A percentile compares a stretch with the other conserved stretches of the same genome.
These are phyloP conservation scores for Colletotrichum liaoningense DNA, from an alignment of 2,329 filamentous ascomycete genomes.

Conservation along the genomic window DNA sequence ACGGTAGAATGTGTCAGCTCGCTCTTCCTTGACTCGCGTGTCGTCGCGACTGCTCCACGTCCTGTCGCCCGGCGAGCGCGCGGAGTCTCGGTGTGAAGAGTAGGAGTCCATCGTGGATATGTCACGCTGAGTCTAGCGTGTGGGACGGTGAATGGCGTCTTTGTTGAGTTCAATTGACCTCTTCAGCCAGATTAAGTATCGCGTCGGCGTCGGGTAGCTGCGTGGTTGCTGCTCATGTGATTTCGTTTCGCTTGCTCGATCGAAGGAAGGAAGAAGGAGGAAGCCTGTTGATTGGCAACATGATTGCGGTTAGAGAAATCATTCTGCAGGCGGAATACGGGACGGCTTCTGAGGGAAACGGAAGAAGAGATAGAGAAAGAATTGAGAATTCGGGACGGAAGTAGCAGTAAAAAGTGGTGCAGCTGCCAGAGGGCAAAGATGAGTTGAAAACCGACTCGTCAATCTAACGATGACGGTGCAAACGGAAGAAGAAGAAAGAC, in stretches of 20 bases:
- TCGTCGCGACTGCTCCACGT: conserved; percentile 65
- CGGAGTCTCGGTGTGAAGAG: conserved; percentile 63
- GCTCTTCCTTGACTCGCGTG: conserved; percentile 61
- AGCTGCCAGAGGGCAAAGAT: conserved; percentile 32
- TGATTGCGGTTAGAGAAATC: conserved; percentile 67
- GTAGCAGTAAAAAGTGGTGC: conserved; percentile 32
- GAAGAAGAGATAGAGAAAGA: conserved; percentile 28
- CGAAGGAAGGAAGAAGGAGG: conserved; percentile 41
- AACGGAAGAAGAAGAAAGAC: conserved; percentile 28
- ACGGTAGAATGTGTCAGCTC: conserved; percentile 72
- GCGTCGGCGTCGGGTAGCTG: conserved; percentile 37
- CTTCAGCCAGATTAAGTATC: conserved; percentile 38
- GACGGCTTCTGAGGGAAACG: conserved; percentile 36
- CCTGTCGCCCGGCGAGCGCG: conserved; percentile 65
- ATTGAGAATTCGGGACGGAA: conserved; percentile 27
- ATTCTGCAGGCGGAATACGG: conserved; percentile 47
- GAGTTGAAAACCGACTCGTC: conserved; percentile 22
- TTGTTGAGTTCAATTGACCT: conserved; percentile 15
- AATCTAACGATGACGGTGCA: conserved; percentile 18
- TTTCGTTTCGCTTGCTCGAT: conserved; percentile 38
- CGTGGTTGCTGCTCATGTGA: conserved; percentile 43
- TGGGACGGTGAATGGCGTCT: neutral
- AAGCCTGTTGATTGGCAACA: conserved; percentile 62
- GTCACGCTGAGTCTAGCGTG: neutral
- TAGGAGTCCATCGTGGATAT: conserved; percentile 64